phyloP scores from a whole-genome alignment of 345 rosid genomes.

The Salix dunnii region DNA sequence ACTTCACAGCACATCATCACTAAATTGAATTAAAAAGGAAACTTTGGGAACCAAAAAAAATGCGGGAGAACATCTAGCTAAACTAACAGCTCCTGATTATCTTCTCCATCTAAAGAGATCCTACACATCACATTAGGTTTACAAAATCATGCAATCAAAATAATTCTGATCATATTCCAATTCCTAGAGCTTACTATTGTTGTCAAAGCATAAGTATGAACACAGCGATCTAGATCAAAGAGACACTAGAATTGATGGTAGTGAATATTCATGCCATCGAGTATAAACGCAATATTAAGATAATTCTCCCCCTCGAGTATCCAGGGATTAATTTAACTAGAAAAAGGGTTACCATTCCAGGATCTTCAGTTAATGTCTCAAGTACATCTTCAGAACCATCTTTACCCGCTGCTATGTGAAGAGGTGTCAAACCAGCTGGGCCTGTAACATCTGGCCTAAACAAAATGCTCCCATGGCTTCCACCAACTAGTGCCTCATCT shows the following conservation, averaged over 20 bases:
- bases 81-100: not conserved
- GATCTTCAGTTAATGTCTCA: conserved; percentile 82
- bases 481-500: conserved; percentile 17
- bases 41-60: not conserved
- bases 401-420: conserved; percentile 98
- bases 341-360: conserved; percentile 61
- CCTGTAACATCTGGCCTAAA: conserved; percentile 87
- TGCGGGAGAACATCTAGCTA: not conserved
- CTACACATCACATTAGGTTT: not conserved
- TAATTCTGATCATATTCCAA: not conserved
- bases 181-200: not conserved
- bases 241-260: not conserved
- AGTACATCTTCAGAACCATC: conserved; percentile 90
- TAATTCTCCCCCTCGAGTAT: not conserved
- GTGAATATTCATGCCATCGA: not conserved
- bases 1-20: not conserved
- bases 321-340: conserved; percentile 2
- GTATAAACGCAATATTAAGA: not conserved
- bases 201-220: not conserved
- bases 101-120: not conserved
- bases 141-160: not conserved
- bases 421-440: conserved; percentile 96
- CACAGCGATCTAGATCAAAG: not conserved
- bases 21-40: not conserved
- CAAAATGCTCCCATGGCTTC: conserved; percentile 33